Evolutionary conservation across 257 asterid genomes (phyloP).

Genomic region (Cruciata laevipes): DNA sequence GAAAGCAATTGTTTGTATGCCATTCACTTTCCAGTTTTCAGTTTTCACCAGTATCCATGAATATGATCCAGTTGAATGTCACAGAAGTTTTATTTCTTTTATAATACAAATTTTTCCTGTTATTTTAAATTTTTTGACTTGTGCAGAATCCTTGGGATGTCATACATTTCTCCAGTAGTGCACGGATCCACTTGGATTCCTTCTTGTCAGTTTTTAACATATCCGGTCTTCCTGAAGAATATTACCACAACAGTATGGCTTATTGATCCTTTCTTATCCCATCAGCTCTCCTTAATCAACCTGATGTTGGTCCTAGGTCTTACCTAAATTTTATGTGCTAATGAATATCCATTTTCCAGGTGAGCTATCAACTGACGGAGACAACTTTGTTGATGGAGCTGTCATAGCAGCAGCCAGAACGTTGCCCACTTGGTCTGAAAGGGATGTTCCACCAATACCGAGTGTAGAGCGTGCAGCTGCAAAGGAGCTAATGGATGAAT

Average conservation of each 20-base stretch:
- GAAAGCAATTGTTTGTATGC: background rate
- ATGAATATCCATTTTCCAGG: slow-evolving; percentile 37
- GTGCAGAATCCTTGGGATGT: slow-evolving; percentile 98
- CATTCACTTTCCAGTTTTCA: background rate
- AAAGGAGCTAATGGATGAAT: slow-evolving; percentile 86
- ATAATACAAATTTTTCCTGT: background rate
- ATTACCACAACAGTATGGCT: slow-evolving; percentile 68
- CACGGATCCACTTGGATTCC: slow-evolving; percentile 70
- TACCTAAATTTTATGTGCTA: slow-evolving; percentile 14
- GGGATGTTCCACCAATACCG: slow-evolving; percentile 84
- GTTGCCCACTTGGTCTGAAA: slow-evolving; percentile 87
- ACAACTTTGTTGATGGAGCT: slow-evolving; percentile 81
- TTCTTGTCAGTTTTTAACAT: slow-evolving; percentile 87
- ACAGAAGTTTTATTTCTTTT: slow-evolving; percentile 11
- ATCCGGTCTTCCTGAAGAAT: slow-evolving; percentile 83
- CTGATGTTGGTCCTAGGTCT: slow-evolving; percentile 8
- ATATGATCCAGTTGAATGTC: background rate
- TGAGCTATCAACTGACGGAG: slow-evolving; percentile 48
- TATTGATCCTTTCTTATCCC: slow-evolving; percentile 15
- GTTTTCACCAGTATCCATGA: background rate
- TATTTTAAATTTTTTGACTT: slow-evolving; percentile 16
- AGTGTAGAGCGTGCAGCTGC: slow-evolving; percentile 82
- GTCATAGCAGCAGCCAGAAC: slow-evolving; percentile 94
- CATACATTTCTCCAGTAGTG: slow-evolving; percentile 70
- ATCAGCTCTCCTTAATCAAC: slow-evolving; percentile 7